Percentiles rank a stretch among this genome's conserved stretches.
These are phyloP conservation scores for Mitragyna speciosa DNA, from an alignment of 257 asterid genomes.

Conservation along the genomic window DNA sequence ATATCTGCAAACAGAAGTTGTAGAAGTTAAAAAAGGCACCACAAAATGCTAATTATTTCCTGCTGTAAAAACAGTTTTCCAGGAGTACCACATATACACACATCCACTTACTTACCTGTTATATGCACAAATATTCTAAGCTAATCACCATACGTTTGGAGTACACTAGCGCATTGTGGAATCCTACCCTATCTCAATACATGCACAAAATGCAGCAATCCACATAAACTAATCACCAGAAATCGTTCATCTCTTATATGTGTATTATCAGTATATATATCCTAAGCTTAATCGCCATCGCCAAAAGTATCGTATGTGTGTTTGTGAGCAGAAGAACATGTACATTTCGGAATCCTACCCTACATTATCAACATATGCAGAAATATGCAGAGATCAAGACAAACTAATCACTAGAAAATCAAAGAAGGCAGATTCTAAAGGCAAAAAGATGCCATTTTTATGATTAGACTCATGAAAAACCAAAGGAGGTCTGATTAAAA, in stretches of 20 bases:
- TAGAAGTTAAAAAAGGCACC: background rate
- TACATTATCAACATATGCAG: background rate
- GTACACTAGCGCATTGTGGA: too few relatives aligned
- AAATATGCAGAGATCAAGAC: background rate
- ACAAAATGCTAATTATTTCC: background rate
- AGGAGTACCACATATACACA: background rate
- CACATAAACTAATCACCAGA: too few relatives aligned
- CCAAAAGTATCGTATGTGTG: background rate
- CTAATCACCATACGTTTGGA: background rate
- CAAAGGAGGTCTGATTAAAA: background rate
- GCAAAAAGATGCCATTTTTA: background rate
- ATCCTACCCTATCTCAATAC: too few relatives aligned
- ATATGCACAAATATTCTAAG: background rate
- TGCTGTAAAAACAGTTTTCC: background rate
- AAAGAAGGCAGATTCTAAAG: background rate
- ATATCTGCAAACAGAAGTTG: background rate
- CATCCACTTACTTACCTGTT: background rate
- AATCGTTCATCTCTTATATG: too few relatives aligned
- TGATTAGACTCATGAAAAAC: background rate
- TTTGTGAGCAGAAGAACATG: background rate
- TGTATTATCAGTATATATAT: too few relatives aligned
- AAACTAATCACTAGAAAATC: background rate
- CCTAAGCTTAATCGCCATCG: background rate
- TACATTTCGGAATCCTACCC: too few relatives aligned
- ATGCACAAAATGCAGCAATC: too few relatives aligned